Evolutionary conservation across 2,329 filamentous ascomycete genomes (phyloP), one percentile per base, ranked within the genome.

Genomic region (Periglandula ipomoeae): DNA sequence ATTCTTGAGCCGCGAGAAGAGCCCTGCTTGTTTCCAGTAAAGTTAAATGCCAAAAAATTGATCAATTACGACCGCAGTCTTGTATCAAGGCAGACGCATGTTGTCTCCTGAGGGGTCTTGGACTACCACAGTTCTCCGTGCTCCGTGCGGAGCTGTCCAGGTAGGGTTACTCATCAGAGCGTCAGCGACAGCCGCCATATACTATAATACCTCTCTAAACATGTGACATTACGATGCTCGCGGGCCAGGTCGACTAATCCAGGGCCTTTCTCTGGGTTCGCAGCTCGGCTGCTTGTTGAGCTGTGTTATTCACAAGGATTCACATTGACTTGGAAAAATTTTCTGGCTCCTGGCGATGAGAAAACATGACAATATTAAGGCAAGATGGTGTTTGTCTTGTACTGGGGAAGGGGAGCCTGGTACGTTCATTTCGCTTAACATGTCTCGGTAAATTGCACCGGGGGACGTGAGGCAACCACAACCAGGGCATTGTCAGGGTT

Each of bases 391-490:
- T 32, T 19, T 44, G 24, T 44, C 27, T 30, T 44, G 11, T 17
- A 38, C n/a, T 32, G 9, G 19, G 35, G 35, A 38, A 13, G 17
- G 13, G 35, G 17, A 41, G 39, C 39, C 22, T 41, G 39, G 11
- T 22, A 24, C 17, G 51, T 17, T 65, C 63, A 65, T 65, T 59
- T 65, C 63, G 63, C 63, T 65, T 59, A 58, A 55, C 54, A 53
- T 52, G 59, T 58, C 56, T 59, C 52, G 59, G 58, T 61, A 65
- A 65, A 63, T 62, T 64, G 58, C 54, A 60, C 59, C n/a, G 56
- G 56, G 37, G 52, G 55, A 30, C 4, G 34, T 41, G 39, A 38
- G n/a, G 35, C 35, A 38, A 20, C 35, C 10, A 38, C 35, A 4
- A n/a, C 22, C 39, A 27, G 39, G 39, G 39, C 37, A 22, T 1